Evolutionary conservation across 345 rosid genomes (phyloP).

Genomic region (Boechera stricta): DNA sequence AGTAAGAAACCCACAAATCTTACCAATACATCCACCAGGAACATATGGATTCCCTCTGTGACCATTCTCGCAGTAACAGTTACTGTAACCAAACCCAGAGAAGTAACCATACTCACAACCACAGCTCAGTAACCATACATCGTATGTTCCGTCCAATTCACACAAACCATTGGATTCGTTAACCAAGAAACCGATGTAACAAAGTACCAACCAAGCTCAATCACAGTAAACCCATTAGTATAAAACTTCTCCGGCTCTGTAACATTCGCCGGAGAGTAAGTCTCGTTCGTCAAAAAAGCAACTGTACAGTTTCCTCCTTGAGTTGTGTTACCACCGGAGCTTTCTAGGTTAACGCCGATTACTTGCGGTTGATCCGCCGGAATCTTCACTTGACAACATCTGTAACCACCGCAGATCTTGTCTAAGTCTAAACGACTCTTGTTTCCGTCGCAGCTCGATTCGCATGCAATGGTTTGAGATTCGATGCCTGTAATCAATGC

Average conservation of each 20-base stretch:
- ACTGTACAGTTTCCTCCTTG: too few species aligned
- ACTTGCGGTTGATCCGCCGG: too few species aligned
- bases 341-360: too few species aligned
- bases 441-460: slow-evolving; percentile 44
- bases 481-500: slow-evolving; percentile 7
- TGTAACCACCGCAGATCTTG: slow-evolving; percentile 46
- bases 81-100: slow-evolving; percentile 17
- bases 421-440: slow-evolving; percentile 17
- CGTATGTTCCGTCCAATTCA: slow-evolving; percentile 21
- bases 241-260: not conserved
- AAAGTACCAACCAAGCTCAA: slow-evolving; percentile 50
- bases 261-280: too few species aligned
- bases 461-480: slow-evolving; percentile 45
- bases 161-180: slow-evolving; percentile 18
- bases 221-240: slow-evolving; percentile 29
- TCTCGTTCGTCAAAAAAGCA: too few species aligned
- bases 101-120: slow-evolving; percentile 18
- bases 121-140: not conserved
- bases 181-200: slow-evolving; percentile 23
- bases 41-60: slow-evolving; percentile 51
- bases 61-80: slow-evolving; percentile 45
- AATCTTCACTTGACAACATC: slow-evolving; percentile 48
- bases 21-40: slow-evolving; percentile 49
- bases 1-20: not conserved
- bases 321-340: too few species aligned